Percentiles rank a stretch among this genome's conserved stretches.
Conservation (phyloP, 2,329 filamentous ascomycete genomes). For the Fusarium subglutinans region DNA sequence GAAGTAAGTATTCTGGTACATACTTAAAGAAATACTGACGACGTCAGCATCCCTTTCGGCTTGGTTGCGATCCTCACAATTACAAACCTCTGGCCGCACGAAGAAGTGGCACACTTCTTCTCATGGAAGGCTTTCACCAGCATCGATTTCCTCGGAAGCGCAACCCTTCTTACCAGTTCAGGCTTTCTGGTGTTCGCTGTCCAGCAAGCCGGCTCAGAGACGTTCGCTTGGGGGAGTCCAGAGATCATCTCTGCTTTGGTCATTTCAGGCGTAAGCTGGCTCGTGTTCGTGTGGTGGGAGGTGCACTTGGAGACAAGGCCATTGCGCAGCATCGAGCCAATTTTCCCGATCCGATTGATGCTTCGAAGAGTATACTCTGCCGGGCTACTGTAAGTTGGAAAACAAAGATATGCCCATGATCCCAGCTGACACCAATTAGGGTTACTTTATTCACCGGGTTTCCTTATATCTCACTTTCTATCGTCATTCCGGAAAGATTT, state of each 20-base stretch:
- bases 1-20: constrained; percentile 56
- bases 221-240: constrained; percentile 61
- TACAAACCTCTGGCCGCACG: constrained; percentile 57
- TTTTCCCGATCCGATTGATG: constrained; percentile 63
- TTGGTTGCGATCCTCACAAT: constrained; percentile 57
- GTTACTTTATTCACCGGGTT: constrained; percentile 67
- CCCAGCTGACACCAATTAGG: constrained; percentile 46
- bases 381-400: constrained; percentile 57
- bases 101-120: constrained; percentile 48
- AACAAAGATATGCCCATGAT: neutral
- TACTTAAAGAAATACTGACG: constrained; percentile 10
- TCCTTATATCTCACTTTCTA: constrained; percentile 65
- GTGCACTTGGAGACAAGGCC: constrained; percentile 52
- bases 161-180: constrained; percentile 61
- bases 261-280: constrained; percentile 58
- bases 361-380: constrained; percentile 60
- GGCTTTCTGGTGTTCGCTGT: constrained; percentile 65
- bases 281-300: constrained; percentile 63
- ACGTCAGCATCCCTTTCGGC: constrained; percentile 59
- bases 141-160: constrained; percentile 63
- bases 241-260: constrained; percentile 60
- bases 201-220: constrained; percentile 64
- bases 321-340: constrained; percentile 57
- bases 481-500: constrained; percentile 68
- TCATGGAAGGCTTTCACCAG: constrained; percentile 55